Conservation (phyloP, 1,284 basidiomycete species). For the Papiliotrema flavescens region DNA sequence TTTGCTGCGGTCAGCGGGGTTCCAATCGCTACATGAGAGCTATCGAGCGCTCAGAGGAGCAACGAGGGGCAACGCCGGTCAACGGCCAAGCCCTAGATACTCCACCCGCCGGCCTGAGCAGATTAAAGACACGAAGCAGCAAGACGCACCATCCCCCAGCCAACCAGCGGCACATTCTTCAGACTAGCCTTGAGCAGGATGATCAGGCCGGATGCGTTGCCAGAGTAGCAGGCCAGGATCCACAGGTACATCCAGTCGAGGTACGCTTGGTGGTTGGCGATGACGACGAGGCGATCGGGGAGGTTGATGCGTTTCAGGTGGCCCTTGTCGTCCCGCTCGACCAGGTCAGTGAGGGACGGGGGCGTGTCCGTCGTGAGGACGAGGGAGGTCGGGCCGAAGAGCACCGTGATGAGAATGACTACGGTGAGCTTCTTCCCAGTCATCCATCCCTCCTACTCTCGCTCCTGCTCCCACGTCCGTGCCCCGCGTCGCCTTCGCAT, state of each 20-base stretch:
- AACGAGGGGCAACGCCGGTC: no score
- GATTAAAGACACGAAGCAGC: no score
- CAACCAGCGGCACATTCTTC: constrained; percentile 80
- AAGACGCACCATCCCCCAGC: constrained; percentile 64
- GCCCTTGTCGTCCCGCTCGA: constrained; percentile 57
- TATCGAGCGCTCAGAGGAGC: no score
- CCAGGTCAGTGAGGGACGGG: constrained; percentile 43
- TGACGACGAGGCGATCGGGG: constrained; percentile 71
- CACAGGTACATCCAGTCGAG: constrained; percentile 85
- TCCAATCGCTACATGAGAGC: no score
- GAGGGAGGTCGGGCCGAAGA: constrained; percentile 77
- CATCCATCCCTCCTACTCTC: no score
- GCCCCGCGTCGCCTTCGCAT: no score
- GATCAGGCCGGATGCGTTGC: constrained; percentile 63
- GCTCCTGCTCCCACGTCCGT: no score
- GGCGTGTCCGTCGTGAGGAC: constrained; percentile 57
- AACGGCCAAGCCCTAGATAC: no score
- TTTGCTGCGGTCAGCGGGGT: constrained; percentile 56
- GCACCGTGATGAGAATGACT: constrained; percentile 55
- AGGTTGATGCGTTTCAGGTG: constrained; percentile 61
- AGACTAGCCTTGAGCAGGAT: constrained; percentile 88
- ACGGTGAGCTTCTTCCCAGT: constrained; percentile 6
- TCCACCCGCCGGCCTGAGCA: no score
- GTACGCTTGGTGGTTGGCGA: constrained; percentile 82
- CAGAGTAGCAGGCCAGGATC: constrained; percentile 75